A percentile compares a stretch with the other conserved stretches of the same genome.
Conservation (phyloP, 371 early-diverging fungal species). For the Mortierella sp. region DNA sequence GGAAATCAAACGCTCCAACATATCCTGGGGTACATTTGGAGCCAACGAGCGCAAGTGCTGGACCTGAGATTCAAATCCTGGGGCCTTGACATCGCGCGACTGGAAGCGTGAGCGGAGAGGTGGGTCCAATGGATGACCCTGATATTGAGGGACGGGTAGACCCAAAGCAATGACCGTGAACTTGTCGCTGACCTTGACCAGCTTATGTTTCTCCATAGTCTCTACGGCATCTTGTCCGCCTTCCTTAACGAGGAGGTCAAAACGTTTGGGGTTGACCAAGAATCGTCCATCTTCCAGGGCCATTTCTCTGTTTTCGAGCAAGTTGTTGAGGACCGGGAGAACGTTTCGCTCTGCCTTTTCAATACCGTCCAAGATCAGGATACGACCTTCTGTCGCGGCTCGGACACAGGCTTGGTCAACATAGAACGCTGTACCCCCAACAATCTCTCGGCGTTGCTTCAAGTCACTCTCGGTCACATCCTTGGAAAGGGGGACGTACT, state of each 20-base stretch:
- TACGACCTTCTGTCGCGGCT: conserved; percentile 84
- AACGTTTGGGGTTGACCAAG: conserved; percentile 74
- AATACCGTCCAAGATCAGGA: conserved; percentile 84
- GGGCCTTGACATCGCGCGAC: conserved; percentile 70
- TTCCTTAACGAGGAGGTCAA: conserved; percentile 58
- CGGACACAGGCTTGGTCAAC: conserved; percentile 84
- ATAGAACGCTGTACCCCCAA: conserved; percentile 75
- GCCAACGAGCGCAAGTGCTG: conserved; percentile 50
- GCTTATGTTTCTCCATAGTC: conserved; percentile 63
- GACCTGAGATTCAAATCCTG: conserved; percentile 69
- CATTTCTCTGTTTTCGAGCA: conserved; percentile 92
- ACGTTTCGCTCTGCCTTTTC: conserved; percentile 91
- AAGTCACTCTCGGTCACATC: conserved; percentile 86
- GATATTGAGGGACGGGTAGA: conserved; percentile 81
- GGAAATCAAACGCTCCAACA: conserved; percentile 72
- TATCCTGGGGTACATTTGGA: conserved; percentile 61
- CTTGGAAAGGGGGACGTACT: conserved; percentile 82
- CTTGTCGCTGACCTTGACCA: conserved; percentile 76
- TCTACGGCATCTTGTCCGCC: conserved; percentile 56
- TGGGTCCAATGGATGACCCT: conserved; percentile 84
- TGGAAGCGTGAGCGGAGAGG: conserved; percentile 88
- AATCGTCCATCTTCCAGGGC: conserved; percentile 86
- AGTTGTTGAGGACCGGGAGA: conserved; percentile 86
- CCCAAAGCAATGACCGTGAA: conserved; percentile 87
- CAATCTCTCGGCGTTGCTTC: conserved; percentile 86